phyloP scores from a whole-genome alignment of 2,329 filamentous ascomycete species.

The Aspergillus hiratsukae region DNA sequence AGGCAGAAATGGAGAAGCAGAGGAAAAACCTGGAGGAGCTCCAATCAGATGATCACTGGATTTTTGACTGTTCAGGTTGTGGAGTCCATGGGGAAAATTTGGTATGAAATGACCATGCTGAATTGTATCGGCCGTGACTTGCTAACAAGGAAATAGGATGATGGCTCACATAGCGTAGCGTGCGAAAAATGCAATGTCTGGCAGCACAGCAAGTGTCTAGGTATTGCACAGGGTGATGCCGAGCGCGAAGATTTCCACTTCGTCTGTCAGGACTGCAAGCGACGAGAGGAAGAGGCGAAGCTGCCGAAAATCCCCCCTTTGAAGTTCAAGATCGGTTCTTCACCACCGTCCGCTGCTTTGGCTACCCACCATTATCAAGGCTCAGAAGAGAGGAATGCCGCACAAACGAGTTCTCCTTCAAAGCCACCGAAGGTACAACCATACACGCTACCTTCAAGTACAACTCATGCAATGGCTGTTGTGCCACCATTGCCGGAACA shows the following conservation, averaged over 20 bases:
- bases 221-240: conserved; percentile 71
- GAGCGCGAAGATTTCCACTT: conserved; percentile 85
- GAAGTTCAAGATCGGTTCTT: conserved; percentile 53
- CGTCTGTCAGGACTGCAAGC: conserved; percentile 72
- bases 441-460: conserved; percentile 9
- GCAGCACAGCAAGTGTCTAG: conserved; percentile 93
- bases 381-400: conserved; percentile 21
- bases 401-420: conserved; percentile 19
- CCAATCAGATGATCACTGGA: conserved; percentile 76
- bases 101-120: conserved; percentile 33
- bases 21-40: conserved; percentile 72
- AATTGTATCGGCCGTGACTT: not conserved
- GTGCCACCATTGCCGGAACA: conserved; percentile 28
- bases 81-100: conserved; percentile 81
- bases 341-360: conserved; percentile 33
- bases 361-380: conserved; percentile 10
- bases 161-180: conserved; percentile 87
- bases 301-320: conserved; percentile 59
- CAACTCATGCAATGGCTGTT: conserved; percentile 11
- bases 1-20: conserved; percentile 74
- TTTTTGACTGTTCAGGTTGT: conserved; percentile 87
- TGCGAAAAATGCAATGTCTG: conserved; percentile 93
- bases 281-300: conserved; percentile 59
- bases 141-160: conserved; percentile 55
- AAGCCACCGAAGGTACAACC: conserved; percentile 15